Conservation (phyloP, 1,284 basidiomycete genomes). For the Ustilago tritici region DNA sequence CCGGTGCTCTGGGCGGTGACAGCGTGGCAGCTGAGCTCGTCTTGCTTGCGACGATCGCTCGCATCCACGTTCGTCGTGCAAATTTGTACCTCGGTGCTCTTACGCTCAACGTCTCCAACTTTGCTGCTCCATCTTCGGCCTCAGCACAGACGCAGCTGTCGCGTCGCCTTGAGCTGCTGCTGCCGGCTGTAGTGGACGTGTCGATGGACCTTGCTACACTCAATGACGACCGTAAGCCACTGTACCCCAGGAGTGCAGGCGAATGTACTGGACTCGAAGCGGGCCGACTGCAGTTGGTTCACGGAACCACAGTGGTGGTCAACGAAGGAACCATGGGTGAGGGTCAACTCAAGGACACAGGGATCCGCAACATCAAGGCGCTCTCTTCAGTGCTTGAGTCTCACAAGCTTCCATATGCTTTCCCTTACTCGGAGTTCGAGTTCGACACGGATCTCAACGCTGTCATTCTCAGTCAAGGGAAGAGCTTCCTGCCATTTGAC, state of each 20-base stretch:
- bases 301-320: conserved; percentile 76
- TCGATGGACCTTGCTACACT: conserved; percentile 71
- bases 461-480: conserved; percentile 77
- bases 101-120: conserved; percentile 73
- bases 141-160: conserved; percentile 75
- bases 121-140: conserved; percentile 71
- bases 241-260: conserved; percentile 74
- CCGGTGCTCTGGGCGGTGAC: conserved; percentile 51
- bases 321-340: conserved; percentile 79
- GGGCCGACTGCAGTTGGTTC: conserved; percentile 80
- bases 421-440: conserved; percentile 81
- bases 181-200: conserved; percentile 75
- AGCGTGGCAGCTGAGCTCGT: conserved; percentile 80
- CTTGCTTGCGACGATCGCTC: conserved; percentile 76
- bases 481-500: conserved; percentile 70
- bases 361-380: conserved; percentile 78
- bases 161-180: conserved; percentile 71
- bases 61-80: conserved; percentile 79
- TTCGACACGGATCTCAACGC: conserved; percentile 81
- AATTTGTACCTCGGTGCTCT: conserved; percentile 78
- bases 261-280: conserved; percentile 80
- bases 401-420: conserved; percentile 82
- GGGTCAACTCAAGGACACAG: conserved; percentile 77
- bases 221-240: conserved; percentile 72
- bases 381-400: conserved; percentile 78